Conservation (phyloP, 371 early-diverging fungal species). For the Circinella umbellata region DNA sequence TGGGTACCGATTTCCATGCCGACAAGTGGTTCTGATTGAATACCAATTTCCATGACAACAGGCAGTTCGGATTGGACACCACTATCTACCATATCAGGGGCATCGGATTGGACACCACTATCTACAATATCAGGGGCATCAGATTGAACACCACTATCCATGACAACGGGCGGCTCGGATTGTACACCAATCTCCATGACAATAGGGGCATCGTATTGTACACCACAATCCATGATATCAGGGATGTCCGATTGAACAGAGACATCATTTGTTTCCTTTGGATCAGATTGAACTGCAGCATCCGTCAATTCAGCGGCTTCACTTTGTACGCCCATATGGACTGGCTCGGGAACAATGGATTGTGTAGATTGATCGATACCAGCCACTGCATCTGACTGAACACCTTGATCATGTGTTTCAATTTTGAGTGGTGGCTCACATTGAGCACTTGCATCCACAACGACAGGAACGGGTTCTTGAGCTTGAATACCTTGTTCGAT, state of each 20-base stretch:
- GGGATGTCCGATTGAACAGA: conserved; percentile 1
- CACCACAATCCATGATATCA: neutral
- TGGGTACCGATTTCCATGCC: conserved; percentile 9
- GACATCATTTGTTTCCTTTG: conserved; percentile 3
- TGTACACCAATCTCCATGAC: neutral
- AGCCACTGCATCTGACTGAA: neutral
- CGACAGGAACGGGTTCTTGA: neutral
- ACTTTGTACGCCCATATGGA: conserved; percentile 7
- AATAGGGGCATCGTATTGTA: neutral
- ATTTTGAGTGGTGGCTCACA: neutral
- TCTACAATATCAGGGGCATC: neutral
- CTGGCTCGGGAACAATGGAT: neutral
- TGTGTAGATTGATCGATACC: conserved; percentile 2
- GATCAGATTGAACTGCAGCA: conserved; percentile 13
- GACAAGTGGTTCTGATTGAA: conserved; percentile 9
- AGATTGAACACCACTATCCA: conserved; percentile 2
- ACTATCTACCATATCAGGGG: neutral
- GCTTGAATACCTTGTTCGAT: conserved; percentile 10
- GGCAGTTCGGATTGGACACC: conserved; percentile 5
- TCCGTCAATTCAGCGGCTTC: neutral
- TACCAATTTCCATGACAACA: no score
- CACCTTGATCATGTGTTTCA: conserved; percentile 22
- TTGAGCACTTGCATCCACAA: conserved; percentile 3
- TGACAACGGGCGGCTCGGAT: conserved; percentile 6
- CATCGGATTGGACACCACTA: conserved; percentile 6